Conservation (phyloP, 2,329 filamentous ascomycete species). For the Monosporascus cannonballus region DNA sequence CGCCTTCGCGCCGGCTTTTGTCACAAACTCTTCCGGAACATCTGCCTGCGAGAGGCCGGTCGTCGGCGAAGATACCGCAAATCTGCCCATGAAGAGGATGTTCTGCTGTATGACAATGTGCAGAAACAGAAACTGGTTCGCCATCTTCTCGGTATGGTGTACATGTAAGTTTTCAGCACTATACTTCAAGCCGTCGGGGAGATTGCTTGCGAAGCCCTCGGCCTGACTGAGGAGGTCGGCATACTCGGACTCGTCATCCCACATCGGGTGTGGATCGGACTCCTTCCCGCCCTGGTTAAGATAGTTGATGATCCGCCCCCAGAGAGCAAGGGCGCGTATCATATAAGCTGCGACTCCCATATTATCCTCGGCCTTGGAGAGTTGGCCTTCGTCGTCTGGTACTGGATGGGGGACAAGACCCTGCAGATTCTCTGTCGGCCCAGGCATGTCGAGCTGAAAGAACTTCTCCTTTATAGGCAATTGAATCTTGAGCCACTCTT, state of each 20-base stretch:
- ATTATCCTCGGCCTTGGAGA: slow-evolving; percentile 66
- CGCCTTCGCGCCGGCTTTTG: slow-evolving; percentile 67
- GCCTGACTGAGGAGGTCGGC: slow-evolving; percentile 62
- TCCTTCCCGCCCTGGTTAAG: slow-evolving; percentile 86
- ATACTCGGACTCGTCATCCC: slow-evolving; percentile 76
- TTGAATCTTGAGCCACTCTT: slow-evolving; percentile 83
- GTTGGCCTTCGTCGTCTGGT: slow-evolving; percentile 55
- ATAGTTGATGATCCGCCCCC: slow-evolving; percentile 86
- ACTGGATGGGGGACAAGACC: slow-evolving; percentile 62
- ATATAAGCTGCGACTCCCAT: slow-evolving; percentile 94
- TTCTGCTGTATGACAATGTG: slow-evolving; percentile 89
- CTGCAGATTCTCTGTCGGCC: slow-evolving; percentile 75
- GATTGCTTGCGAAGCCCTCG: slow-evolving; percentile 59
- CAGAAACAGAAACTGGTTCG: slow-evolving; percentile 87
- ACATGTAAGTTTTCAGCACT: slow-evolving; percentile 75
- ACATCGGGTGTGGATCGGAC: slow-evolving; percentile 69
- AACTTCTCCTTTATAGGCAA: slow-evolving; percentile 85
- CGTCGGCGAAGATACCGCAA: slow-evolving; percentile 64
- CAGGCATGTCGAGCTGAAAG: slow-evolving; percentile 87
- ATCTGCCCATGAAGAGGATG: slow-evolving; percentile 82
- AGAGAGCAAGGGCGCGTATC: slow-evolving; percentile 76
- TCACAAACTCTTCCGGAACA: slow-evolving; percentile 71
- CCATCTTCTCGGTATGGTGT: slow-evolving; percentile 77
- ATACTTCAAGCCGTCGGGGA: slow-evolving; percentile 70
- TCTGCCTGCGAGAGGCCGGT: slow-evolving; percentile 59